A percentile compares a stretch with the other conserved stretches of the same genome.
Conservation (phyloP, 75 land plant genomes). For the Larix kaempferi region DNA sequence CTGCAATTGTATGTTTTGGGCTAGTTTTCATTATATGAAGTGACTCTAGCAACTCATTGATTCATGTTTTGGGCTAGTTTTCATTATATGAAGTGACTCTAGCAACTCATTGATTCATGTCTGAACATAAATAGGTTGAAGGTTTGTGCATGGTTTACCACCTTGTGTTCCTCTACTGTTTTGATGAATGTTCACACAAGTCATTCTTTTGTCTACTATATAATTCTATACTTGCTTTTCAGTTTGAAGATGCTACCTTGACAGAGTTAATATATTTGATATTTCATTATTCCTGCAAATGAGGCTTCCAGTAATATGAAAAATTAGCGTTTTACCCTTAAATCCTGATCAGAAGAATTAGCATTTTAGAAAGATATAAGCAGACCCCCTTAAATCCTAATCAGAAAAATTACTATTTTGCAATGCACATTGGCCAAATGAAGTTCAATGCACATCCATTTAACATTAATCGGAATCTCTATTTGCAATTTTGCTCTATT, state of each 20-base stretch:
- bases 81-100: not conserved
- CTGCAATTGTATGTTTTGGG: not conserved
- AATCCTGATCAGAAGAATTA: too few species aligned
- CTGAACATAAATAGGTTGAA: not conserved
- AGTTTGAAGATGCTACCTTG: not conserved
- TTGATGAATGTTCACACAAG: not conserved
- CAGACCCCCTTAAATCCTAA: too few species aligned
- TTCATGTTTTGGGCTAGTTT: not conserved
- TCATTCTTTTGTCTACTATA: not conserved
- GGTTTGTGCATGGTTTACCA: not conserved
- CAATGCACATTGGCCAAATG: too few species aligned
- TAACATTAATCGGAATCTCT: too few species aligned
- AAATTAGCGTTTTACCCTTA: too few species aligned
- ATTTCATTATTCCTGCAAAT: too few species aligned
- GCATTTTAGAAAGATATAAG: too few species aligned
- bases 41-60: not conserved
- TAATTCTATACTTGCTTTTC: not conserved
- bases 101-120: not conserved
- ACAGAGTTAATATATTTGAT: not conserved
- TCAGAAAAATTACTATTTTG: too few species aligned
- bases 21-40: not conserved
- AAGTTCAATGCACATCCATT: too few species aligned
- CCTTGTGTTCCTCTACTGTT: not conserved
- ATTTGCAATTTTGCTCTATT: too few species aligned
- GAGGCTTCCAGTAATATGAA: too few species aligned